phyloP scores from a whole-genome alignment of 2,329 filamentous ascomycete species.

The Diaporthe sp. region DNA sequence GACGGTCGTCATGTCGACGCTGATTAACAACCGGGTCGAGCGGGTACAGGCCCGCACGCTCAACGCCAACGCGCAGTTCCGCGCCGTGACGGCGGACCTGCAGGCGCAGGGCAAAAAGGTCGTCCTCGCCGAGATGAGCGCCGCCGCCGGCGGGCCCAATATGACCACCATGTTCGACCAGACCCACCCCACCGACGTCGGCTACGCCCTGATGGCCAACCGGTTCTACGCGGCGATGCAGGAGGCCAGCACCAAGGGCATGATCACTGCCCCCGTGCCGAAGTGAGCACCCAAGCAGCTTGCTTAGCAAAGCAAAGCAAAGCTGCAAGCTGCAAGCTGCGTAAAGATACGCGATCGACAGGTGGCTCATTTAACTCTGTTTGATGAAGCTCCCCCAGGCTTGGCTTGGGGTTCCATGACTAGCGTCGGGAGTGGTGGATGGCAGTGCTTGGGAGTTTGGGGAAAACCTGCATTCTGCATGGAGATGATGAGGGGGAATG shows the following conservation, averaged over 20 bases:
- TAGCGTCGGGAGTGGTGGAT: background rate
- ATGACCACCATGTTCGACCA: conserved; percentile 48
- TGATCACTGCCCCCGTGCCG: conserved; percentile 39
- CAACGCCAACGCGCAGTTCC: conserved; percentile 48
- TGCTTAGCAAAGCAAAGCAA: no score
- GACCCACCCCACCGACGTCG: conserved; percentile 51
- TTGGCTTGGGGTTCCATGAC: background rate
- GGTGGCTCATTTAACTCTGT: conserved; percentile 20
- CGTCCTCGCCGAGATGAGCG: conserved; percentile 54
- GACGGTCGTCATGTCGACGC: conserved; percentile 51
- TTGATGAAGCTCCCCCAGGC: background rate
- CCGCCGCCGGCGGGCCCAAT: conserved; percentile 42
- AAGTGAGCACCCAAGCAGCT: no score
- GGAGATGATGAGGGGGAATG: background rate
- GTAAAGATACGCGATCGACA: background rate
- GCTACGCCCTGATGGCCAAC: conserved; percentile 54
- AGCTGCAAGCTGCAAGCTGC: no score
- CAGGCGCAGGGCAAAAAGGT: conserved; percentile 44
- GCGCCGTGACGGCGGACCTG: conserved; percentile 42
- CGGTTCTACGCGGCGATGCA: conserved; percentile 47
- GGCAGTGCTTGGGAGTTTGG: background rate
- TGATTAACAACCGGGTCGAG: conserved; percentile 43
- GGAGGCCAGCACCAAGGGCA: conserved; percentile 41
- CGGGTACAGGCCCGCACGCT: conserved; percentile 42
- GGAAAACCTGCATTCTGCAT: background rate